Evolutionary conservation across 345 rosid genomes (phyloP).

Genomic region (Diplotaxis tenuifolia): DNA sequence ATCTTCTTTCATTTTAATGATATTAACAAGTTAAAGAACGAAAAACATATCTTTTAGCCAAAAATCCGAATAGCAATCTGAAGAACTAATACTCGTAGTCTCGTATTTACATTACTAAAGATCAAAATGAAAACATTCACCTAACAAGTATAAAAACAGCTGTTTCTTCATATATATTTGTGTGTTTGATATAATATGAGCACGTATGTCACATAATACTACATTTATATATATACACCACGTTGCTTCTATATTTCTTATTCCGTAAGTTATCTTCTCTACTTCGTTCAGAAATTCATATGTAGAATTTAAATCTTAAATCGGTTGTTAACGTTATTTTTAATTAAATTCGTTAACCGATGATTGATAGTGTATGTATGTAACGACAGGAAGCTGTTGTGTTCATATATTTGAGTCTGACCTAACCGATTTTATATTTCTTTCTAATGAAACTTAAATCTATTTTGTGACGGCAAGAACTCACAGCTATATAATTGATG

Average conservation of each 20-base stretch:
- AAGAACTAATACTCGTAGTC: too few species aligned
- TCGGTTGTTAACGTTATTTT: background rate
- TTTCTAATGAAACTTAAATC: too few species aligned
- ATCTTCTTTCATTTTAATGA: too few species aligned
- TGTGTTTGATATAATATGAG: slow-evolving; percentile 21
- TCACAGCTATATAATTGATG: too few species aligned
- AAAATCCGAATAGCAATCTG: too few species aligned
- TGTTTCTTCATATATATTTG: slow-evolving; percentile 12
- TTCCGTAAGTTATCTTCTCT: background rate
- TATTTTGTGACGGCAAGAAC: too few species aligned
- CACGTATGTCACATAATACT: slow-evolving; percentile 9
- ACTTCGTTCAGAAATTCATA: background rate
- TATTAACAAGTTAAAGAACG: too few species aligned
- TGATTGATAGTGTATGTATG: background rate
- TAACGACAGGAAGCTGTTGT: background rate
- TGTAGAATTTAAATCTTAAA: background rate
- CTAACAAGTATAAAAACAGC: slow-evolving; percentile 21
- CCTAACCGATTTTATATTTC: background rate
- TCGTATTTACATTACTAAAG: too few species aligned
- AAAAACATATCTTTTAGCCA: too few species aligned
- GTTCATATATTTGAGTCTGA: background rate
- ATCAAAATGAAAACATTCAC: too few species aligned
- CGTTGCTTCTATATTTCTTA: slow-evolving; percentile 1
- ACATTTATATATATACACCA: background rate
- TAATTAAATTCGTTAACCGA: background rate